phyloP scores from a whole-genome alignment of 1,139 yeast species.

The Wickerhamiella infanticola region DNA sequence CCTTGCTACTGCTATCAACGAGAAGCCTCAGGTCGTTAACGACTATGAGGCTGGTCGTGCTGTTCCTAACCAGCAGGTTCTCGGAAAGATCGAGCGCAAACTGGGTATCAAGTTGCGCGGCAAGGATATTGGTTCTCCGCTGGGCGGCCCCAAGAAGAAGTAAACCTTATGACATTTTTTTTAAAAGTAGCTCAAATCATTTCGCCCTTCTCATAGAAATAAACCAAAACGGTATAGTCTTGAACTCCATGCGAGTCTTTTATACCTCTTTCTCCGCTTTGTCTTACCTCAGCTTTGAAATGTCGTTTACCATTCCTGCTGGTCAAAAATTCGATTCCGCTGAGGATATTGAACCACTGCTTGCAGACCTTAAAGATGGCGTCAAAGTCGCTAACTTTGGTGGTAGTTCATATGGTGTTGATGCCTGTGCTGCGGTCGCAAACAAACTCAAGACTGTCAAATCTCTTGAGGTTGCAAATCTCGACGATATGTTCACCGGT shows the following conservation, averaged over 20 bases:
- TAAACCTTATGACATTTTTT: conserved; percentile 9
- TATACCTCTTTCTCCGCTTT: no score
- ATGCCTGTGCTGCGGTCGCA: conserved; percentile 63
- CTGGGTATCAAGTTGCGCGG: conserved; percentile 93
- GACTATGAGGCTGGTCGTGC: conserved; percentile 98
- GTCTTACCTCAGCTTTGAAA: not conserved
- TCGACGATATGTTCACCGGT: conserved; percentile 89
- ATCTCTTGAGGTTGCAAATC: conserved; percentile 45
- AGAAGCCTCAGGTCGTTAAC: conserved; percentile 87
- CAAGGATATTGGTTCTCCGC: conserved; percentile 84
- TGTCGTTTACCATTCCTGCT: conserved; percentile 5
- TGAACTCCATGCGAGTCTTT: no score
- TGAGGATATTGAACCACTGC: conserved; percentile 54
- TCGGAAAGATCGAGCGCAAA: conserved; percentile 86
- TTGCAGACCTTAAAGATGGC: conserved; percentile 35
- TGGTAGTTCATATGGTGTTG: conserved; percentile 91
- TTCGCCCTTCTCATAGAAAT: no score
- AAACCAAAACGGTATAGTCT: no score
- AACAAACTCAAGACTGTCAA: conserved; percentile 33
- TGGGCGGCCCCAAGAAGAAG: conserved; percentile 56
- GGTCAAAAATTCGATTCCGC: conserved; percentile 45
- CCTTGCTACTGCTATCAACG: conserved; percentile 85
- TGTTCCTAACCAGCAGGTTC: conserved; percentile 85
- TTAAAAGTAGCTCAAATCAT: no score
- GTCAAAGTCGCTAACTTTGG: conserved; percentile 59